Evolutionary conservation across 2,329 filamentous ascomycete genomes (phyloP).

Genomic region (Exophiala bonariae): DNA sequence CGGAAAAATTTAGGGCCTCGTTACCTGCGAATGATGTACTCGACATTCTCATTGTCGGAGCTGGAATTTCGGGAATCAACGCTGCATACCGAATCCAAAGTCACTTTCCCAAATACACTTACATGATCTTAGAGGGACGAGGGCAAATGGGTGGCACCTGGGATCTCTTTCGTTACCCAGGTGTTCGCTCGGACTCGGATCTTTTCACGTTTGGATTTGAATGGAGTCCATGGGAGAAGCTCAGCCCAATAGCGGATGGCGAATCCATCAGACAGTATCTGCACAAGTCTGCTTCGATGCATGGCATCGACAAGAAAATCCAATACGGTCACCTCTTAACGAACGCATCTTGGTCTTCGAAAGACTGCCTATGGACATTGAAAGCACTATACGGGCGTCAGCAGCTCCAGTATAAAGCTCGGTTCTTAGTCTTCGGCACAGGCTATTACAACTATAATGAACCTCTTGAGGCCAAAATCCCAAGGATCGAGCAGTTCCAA

Average conservation of each 20-base stretch:
- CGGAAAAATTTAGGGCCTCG: too few relatives aligned
- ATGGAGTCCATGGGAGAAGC: conserved; percentile 66
- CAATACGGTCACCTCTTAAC: conserved; percentile 51
- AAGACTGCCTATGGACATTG: conserved; percentile 56
- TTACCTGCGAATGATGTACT: too few relatives aligned
- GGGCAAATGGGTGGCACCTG: conserved; percentile 70
- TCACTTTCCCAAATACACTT: conserved; percentile 41
- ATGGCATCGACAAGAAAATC: conserved; percentile 57
- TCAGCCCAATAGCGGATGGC: conserved; percentile 52
- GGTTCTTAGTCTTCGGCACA: conserved; percentile 59
- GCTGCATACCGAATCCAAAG: conserved; percentile 47
- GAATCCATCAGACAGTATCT: conserved; percentile 56
- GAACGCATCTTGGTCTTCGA: conserved; percentile 55
- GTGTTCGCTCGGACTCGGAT: conserved; percentile 62
- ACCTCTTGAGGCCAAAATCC: conserved; percentile 61
- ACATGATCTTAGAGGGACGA: conserved; percentile 68
- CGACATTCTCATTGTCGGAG: conserved; percentile 53
- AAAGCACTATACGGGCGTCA: conserved; percentile 41
- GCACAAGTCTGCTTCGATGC: conserved; percentile 46
- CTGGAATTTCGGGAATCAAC: conserved; percentile 49
- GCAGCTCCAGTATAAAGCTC: conserved; percentile 36
- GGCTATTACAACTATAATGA: conserved; percentile 75
- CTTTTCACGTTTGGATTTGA: conserved; percentile 65
- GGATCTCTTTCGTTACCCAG: conserved; percentile 70
- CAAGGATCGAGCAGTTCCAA: conserved; percentile 66